Percentiles rank a stretch among this genome's conserved stretches.
Evolutionary conservation across 768 basidiomycete genomes (phyloP).

Genomic region (Suillus plorans): DNA sequence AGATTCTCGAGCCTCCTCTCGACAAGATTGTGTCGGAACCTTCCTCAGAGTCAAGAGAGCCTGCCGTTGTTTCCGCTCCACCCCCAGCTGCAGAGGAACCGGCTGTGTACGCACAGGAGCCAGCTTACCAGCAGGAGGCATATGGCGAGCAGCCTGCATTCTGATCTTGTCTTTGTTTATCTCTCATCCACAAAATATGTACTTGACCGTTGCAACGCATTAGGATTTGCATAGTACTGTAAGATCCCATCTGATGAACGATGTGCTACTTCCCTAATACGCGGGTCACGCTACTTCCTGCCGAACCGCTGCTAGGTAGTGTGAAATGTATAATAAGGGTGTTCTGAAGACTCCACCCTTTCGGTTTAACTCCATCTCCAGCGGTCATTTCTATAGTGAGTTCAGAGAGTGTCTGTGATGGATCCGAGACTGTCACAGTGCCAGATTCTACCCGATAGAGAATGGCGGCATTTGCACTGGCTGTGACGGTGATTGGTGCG

Average conservation of each 20-base stretch:
- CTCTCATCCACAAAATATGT: constrained; percentile 4
- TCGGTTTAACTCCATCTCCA: constrained; percentile 16
- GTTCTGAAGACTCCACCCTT: constrained; percentile 14
- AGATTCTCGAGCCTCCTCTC: constrained; percentile 83
- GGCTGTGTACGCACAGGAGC: constrained; percentile 29
- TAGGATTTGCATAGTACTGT: neutral
- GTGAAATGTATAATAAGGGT: constrained; percentile 34
- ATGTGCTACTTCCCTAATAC: constrained; percentile 11
- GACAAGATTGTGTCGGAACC: constrained; percentile 91
- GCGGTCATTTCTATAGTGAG: constrained; percentile 39
- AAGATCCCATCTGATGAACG: neutral
- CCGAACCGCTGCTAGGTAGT: constrained; percentile 47
- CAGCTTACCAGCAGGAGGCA: constrained; percentile 42
- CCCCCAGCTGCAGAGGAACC: constrained; percentile 54
- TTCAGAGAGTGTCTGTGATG: constrained; percentile 50
- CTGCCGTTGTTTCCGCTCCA: constrained; percentile 47
- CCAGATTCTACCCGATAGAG: constrained; percentile 43
- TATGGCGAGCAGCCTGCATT: constrained; percentile 55
- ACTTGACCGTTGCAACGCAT: neutral
- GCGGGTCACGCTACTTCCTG: constrained; percentile 47
- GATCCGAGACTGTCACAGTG: constrained; percentile 60
- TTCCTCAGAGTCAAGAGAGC: constrained; percentile 85
- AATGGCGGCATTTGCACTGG: constrained; percentile 43
- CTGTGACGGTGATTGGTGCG: constrained; percentile 34
- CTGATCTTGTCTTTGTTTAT: constrained; percentile 37